phyloP scores from a whole-genome alignment of 495 filamentous ascomycete genomes.

The Penicillium cinerascens region DNA sequence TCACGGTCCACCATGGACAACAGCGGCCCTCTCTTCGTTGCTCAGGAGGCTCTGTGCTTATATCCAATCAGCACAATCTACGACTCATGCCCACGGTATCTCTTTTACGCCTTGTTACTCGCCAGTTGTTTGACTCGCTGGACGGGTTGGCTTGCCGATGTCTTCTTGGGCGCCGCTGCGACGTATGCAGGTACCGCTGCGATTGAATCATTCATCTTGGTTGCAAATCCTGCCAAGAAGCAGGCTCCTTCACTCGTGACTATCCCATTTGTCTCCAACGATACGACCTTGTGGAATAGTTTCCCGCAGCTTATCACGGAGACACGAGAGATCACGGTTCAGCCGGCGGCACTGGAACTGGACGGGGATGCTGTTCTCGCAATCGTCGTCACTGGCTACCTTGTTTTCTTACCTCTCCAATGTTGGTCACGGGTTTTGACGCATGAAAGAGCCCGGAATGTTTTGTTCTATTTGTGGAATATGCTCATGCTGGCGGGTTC shows the following conservation, averaged over 20 bases:
- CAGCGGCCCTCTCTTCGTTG: constrained; percentile 29
- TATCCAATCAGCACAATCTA: constrained; percentile 39
- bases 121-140: constrained; percentile 30
- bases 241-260: constrained; percentile 15
- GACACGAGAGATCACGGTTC: constrained; percentile 14
- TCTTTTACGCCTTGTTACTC: constrained; percentile 32
- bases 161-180: constrained; percentile 32
- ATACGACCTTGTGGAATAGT: constrained; percentile 10
- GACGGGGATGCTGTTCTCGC: constrained; percentile 36
- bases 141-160: constrained; percentile 33
- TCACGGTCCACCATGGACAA: constrained; percentile 8
- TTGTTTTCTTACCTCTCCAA: constrained; percentile 36
- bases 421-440: constrained; percentile 32
- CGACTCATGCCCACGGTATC: constrained; percentile 33
- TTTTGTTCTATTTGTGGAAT: constrained; percentile 33
- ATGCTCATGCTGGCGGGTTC: constrained; percentile 31
- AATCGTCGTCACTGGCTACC: constrained; percentile 37
- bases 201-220: constrained; percentile 33
- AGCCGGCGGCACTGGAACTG: constrained; percentile 29
- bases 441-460: constrained; percentile 21
- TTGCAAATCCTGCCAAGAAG: constrained; percentile 14
- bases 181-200: constrained; percentile 36
- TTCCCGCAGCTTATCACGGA: constrained; percentile 29
- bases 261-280: constrained; percentile 23
- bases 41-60: constrained; percentile 30